Conservation (phyloP, 2,329 filamentous ascomycete genomes). For the Cladorrhinum sp. region DNA sequence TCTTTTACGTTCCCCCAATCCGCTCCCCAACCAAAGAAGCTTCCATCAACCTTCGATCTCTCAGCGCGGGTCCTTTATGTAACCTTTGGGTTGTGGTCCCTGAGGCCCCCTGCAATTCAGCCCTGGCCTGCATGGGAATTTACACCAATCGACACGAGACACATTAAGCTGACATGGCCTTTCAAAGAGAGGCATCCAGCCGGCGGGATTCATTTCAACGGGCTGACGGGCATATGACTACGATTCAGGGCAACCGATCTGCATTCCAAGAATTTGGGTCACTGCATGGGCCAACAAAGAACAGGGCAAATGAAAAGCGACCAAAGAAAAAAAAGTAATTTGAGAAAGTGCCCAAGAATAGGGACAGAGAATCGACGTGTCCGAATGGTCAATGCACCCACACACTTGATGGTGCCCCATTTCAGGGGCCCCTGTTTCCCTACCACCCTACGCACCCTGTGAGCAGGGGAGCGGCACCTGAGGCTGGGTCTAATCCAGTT, state of each 20-base stretch:
- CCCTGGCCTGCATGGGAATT: neutral
- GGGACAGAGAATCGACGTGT: conserved; percentile 11
- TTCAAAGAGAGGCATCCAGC: neutral
- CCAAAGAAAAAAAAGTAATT: too few species aligned
- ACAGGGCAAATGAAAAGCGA: conserved; percentile 12
- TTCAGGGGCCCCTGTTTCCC: conserved; percentile 6
- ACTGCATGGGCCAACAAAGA: conserved; percentile 7
- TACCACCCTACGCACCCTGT: neutral
- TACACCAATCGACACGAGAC: neutral
- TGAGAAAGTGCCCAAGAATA: conserved; percentile 4
- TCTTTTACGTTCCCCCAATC: too few species aligned
- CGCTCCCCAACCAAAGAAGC: conserved; percentile 7
- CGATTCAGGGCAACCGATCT: neutral
- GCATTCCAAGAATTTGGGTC: neutral
- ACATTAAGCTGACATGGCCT: neutral
- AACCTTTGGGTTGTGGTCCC: conserved; percentile 13
- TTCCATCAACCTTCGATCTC: conserved; percentile 20
- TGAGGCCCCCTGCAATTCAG: conserved; percentile 16
- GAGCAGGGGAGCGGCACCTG: conserved; percentile 20
- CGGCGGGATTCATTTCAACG: neutral
- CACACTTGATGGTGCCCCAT: conserved; percentile 11
- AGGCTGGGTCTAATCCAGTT: conserved; percentile 14
- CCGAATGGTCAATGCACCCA: conserved; percentile 21
- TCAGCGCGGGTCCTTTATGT: conserved; percentile 14
- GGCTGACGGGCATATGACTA: neutral